These are phyloP conservation scores for Anisogramma anomala DNA, from an alignment of 2,329 filamentous ascomycete genomes.

Conservation along the genomic window DNA sequence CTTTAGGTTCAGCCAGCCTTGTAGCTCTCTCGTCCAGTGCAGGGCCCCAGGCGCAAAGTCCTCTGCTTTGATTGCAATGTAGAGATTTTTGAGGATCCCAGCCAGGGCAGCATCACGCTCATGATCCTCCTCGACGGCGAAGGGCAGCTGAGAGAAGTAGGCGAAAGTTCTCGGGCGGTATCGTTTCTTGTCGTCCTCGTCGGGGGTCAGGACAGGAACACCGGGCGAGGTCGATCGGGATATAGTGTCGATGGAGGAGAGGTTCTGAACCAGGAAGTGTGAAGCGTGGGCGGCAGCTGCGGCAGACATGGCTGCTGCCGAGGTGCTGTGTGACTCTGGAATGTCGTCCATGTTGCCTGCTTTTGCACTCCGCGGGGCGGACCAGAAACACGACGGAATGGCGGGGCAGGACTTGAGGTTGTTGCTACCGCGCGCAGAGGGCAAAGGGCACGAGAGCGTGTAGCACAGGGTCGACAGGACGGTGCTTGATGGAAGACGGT, in stretches of 20 bases:
- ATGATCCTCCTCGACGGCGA: conserved; percentile 68
- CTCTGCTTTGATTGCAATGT: conserved; percentile 80
- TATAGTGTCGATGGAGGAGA: conserved; percentile 50
- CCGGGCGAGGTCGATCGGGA: conserved; percentile 83
- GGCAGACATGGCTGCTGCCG: conserved; percentile 25
- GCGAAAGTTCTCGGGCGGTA: conserved; percentile 85
- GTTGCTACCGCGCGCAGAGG: too few species aligned
- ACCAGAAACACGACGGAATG: not conserved
- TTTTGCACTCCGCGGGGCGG: not conserved
- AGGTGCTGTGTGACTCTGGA: conserved; percentile 16
- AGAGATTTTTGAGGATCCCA: conserved; percentile 86
- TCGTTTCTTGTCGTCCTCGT: conserved; percentile 46
- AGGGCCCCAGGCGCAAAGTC: conserved; percentile 89
- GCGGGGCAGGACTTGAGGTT: not conserved
- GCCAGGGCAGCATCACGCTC: conserved; percentile 69
- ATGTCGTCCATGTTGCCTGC: conserved; percentile 25
- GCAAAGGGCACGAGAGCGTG: too few species aligned
- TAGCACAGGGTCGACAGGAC: too few species aligned
- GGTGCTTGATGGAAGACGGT: too few species aligned
- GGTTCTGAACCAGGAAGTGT: conserved; percentile 27
- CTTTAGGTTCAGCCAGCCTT: conserved; percentile 91
- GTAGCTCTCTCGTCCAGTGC: conserved; percentile 94
- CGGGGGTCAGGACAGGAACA: conserved; percentile 35
- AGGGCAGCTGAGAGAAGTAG: conserved; percentile 84
- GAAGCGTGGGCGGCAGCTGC: conserved; percentile 26